These are phyloP conservation scores for Chaetomium fimeti DNA, from an alignment of 495 filamentous ascomycete species.

Conservation along the genomic window DNA sequence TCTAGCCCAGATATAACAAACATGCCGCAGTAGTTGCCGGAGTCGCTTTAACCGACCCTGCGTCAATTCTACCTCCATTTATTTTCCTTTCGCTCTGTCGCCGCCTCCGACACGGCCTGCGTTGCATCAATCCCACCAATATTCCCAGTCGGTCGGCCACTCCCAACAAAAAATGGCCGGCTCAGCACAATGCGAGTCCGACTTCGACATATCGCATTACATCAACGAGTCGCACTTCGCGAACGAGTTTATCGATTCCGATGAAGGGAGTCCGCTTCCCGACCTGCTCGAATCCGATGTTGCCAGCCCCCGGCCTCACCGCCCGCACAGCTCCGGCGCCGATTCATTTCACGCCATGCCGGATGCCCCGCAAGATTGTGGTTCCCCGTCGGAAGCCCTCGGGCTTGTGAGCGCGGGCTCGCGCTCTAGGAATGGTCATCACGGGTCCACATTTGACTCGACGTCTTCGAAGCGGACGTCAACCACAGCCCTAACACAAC, in stretches of 20 bases:
- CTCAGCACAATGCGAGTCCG: slow-evolving; percentile 37
- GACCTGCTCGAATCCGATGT: slow-evolving; percentile 4
- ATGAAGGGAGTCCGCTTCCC: slow-evolving; percentile 32
- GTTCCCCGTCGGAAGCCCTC: slow-evolving; percentile 32
- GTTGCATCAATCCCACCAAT: slow-evolving; percentile 4
- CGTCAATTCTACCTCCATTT: background rate
- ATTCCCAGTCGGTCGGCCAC: background rate
- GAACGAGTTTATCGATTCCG: slow-evolving; percentile 45
- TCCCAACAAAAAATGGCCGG: slow-evolving; percentile 16
- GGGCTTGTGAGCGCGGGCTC: slow-evolving; percentile 15
- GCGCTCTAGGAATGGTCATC: slow-evolving; percentile 27
- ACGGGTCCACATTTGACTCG: slow-evolving; percentile 46
- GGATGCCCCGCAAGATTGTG: slow-evolving; percentile 15
- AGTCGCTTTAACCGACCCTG: background rate
- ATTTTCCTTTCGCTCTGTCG: background rate
- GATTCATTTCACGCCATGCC: slow-evolving; percentile 17
- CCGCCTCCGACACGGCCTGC: background rate
- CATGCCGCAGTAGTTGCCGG: background rate
- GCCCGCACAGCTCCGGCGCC: slow-evolving; percentile 18
- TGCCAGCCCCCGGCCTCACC: slow-evolving; percentile 11
- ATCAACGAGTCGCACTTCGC: slow-evolving; percentile 15
- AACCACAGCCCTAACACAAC: slow-evolving; percentile 22
- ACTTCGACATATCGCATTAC: slow-evolving; percentile 17
- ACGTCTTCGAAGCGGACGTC: slow-evolving; percentile 23
- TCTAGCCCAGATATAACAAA: background rate